Evolutionary conservation across 805 yeast genomes (phyloP), one percentile per base, ranked within the genome.

Genomic region (Torulaspora franciscae): DNA sequence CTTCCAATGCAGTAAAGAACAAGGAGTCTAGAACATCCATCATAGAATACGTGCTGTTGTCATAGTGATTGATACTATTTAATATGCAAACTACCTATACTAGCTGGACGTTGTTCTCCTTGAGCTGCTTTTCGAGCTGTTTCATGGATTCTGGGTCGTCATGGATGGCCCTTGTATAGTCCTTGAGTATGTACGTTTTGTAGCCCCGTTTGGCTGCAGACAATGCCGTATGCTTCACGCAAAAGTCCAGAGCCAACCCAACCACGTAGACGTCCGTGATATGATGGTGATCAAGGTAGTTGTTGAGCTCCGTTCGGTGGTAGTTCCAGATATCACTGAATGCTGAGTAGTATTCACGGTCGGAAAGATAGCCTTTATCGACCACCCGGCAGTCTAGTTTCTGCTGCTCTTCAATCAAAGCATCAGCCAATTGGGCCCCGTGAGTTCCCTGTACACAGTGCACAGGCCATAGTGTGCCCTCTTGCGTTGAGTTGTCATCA

Each of bases 271-370:
- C 88, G 33, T 80, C 75, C 2, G 75, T 72, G 34, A 87, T 77
- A 0, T 62, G 66, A 32, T 74, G 60, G 1, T 68, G 56, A 22
- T 58, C 62, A 49, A 90, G 70, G 33, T 73, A 65, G 1, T 59
- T 62, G 42, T 73, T 71, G 50, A 89, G 67, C 43, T 80, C 90
- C 0, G 97, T 89, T 34, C 77, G 69, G 56, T 83, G 82, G 23
- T 76, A 57, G 23, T 77, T 73, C 91, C 95, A 86, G 24, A 79
- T 73, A 64, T 90, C 98, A 42, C 74, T 70, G 61, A 90, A 90
- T 24, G 95, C 89, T 11, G 96, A 88, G 58, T 88, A 90, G 61
- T 83, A 88, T 61, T 90, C 98, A 15, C 93, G 65, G 53, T 85
- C 89, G 22, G 67, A 68, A 24, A 82, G 63, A 47, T 72, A 74